These are phyloP conservation scores for Penicillium verhagenii DNA, from an alignment of 495 filamentous ascomycete species.

Conservation along the genomic window DNA sequence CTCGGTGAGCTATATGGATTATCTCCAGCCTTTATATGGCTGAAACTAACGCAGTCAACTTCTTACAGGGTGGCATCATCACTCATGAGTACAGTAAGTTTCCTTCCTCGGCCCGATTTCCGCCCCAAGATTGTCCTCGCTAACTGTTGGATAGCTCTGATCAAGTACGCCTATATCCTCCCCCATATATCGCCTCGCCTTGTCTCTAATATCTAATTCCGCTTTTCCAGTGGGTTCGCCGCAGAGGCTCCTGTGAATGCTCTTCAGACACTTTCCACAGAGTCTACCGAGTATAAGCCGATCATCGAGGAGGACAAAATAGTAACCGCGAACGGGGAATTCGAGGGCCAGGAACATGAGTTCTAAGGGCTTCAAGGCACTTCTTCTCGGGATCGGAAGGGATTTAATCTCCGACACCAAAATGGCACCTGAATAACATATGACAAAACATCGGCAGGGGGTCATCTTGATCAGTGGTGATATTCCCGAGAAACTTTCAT, in stretches of 20 bases:
- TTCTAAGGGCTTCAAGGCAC: not conserved
- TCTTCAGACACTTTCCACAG: slow-evolving; percentile 66
- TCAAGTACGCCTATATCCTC: slow-evolving; percentile 40
- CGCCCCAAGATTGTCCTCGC: not conserved
- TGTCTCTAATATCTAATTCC: slow-evolving; percentile 27
- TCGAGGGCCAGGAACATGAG: slow-evolving; percentile 3
- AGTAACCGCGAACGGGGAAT: slow-evolving; percentile 44
- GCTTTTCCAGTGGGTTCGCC: slow-evolving; percentile 64
- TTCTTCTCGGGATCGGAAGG: not conserved
- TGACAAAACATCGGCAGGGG: not conserved
- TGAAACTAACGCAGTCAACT: not conserved
- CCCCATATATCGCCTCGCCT: not conserved
- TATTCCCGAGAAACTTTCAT: too few relatives aligned
- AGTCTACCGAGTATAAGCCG: slow-evolving; percentile 62
- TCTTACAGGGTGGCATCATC: slow-evolving; percentile 32
- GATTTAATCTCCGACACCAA: not conserved
- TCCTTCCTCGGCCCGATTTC: not conserved
- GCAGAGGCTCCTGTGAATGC: slow-evolving; percentile 65
- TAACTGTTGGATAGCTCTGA: slow-evolving; percentile 34
- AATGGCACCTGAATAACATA: not conserved
- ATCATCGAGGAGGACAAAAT: slow-evolving; percentile 75
- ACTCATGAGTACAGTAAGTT: slow-evolving; percentile 57
- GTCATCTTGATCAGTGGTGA: too few relatives aligned
- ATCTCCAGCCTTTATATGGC: not conserved
- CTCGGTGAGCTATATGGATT: slow-evolving; percentile 51